These are phyloP conservation scores for Bauhinia variegata DNA, from an alignment of 306 rosid genomes.

Conservation along the genomic window DNA sequence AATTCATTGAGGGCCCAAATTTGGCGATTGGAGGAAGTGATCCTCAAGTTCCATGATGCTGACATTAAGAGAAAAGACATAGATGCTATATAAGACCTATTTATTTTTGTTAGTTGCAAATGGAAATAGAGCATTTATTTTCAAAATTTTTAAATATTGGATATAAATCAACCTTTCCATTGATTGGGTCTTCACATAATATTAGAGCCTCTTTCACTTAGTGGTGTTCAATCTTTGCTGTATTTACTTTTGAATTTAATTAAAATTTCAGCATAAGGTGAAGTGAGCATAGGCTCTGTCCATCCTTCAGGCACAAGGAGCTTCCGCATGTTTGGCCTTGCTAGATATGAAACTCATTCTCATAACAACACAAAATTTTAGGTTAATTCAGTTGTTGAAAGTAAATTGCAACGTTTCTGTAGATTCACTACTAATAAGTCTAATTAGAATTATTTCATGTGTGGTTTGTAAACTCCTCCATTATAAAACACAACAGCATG, in stretches of 20 bases:
- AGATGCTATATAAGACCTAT: neutral
- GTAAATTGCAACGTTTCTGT: no score
- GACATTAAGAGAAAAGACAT: neutral
- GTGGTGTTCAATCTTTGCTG: no score
- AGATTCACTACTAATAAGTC: neutral
- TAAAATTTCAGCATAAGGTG: no score
- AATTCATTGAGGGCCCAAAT: conserved; percentile 1
- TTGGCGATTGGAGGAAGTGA: neutral
- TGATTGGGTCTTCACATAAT: no score
- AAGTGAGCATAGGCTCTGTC: no score
- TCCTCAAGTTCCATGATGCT: neutral
- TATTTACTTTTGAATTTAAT: no score
- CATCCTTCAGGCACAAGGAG: no score
- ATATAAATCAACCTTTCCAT: no score
- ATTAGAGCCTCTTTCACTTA: no score
- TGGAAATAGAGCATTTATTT: conserved; percentile 11
- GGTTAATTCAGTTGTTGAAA: neutral
- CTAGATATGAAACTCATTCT: no score
- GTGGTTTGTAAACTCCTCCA: conserved; percentile 4
- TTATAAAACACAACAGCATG: conserved; percentile 3
- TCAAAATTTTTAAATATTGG: conserved; percentile 1
- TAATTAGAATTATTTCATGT: conserved; percentile 20
- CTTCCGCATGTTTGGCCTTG: no score
- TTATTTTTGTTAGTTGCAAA: neutral
- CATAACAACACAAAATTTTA: no score